Evolutionary conservation across 192 early-diverging fungal genomes (phyloP).

Genomic region (Mortierella hygrophila): DNA sequence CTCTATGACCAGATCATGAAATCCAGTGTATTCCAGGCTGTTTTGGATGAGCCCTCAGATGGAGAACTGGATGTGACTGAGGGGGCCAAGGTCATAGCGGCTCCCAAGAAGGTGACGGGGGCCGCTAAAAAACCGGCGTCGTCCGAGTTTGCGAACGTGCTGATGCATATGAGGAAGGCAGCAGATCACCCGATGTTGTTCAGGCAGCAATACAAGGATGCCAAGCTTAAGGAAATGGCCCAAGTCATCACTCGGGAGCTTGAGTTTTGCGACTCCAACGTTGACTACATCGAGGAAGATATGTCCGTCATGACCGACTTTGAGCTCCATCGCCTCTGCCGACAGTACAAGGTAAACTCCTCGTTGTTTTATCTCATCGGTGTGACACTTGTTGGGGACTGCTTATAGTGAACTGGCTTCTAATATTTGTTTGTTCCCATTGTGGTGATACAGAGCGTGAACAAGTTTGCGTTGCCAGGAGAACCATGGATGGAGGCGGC

Average conservation of each 20-base stretch:
- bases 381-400: neutral
- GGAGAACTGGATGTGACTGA: conserved; percentile 11
- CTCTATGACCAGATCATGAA: conserved; percentile 67
- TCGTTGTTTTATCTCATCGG: too few relatives aligned
- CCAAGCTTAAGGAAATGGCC: conserved; percentile 73
- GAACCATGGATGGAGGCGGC: conserved; percentile 79
- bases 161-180: conserved; percentile 90
- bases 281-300: conserved; percentile 85
- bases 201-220: conserved; percentile 71
- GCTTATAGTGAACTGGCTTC: neutral
- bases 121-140: conserved; percentile 4
- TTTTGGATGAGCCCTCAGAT: conserved; percentile 1
- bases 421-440: neutral
- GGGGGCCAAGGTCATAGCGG: conserved; percentile 21
- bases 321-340: conserved; percentile 81
- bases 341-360: conserved; percentile 63
- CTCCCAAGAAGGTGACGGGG: conserved; percentile 28
- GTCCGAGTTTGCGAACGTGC: conserved; percentile 61
- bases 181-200: conserved; percentile 88
- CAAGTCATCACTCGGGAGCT: conserved; percentile 76
- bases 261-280: conserved; percentile 80
- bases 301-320: conserved; percentile 91
- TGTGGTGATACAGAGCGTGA: conserved; percentile 42
- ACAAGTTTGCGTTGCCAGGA: conserved; percentile 59
- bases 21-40: conserved; percentile 30